Evolutionary conservation across 306 rosid genomes (phyloP), one percentile per base, ranked within the genome.

Genomic region (Dalbergia oliveri): DNA sequence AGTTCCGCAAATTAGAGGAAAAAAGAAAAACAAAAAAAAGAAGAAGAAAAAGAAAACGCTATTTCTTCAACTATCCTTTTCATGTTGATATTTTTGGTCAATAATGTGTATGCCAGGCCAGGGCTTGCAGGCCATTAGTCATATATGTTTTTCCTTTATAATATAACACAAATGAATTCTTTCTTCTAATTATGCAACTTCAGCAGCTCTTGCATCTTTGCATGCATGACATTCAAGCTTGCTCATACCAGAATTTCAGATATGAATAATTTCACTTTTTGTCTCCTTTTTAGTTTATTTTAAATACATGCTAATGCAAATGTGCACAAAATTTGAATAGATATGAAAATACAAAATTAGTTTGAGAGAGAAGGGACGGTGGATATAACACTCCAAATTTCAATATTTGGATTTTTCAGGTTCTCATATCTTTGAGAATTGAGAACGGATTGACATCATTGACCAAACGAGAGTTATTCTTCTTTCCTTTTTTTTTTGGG

Each of bases 71-170:
- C 78, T 66, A 66, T 83, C 39, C 65, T 18, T 86, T 80, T 80
- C 72, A 45, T 87, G 69, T 65, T 68, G 76, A 67, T 77, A 50
- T 54, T 41, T 73, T 67, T 63, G 81, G 85, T 60, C 71, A 81
- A 77, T 77, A 81, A 81, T 85, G 80, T 81, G 69, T 59, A 18
- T 5, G 14, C 66, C 9, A 45, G 56, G 78, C 41, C 41, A 49
- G 53, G 31, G 16, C 33, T 15, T 44, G 63, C 51, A 59, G 5
- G 69, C 41, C 37, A 63, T 79, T 61, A 19, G 23, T 49, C 47
- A 23, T 58, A 18, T 31, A 1, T 39, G 5, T 65, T 1, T 23
- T 76, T 13, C 5, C 9, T 15, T 66, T 66, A 14, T 53, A 8
- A 45, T 64, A 3, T 50, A 21, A 21, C 23, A 21, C 1, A 49